phyloP scores from a whole-genome alignment of 2,329 filamentous ascomycete genomes.

The Neofusicoccum parvum region DNA sequence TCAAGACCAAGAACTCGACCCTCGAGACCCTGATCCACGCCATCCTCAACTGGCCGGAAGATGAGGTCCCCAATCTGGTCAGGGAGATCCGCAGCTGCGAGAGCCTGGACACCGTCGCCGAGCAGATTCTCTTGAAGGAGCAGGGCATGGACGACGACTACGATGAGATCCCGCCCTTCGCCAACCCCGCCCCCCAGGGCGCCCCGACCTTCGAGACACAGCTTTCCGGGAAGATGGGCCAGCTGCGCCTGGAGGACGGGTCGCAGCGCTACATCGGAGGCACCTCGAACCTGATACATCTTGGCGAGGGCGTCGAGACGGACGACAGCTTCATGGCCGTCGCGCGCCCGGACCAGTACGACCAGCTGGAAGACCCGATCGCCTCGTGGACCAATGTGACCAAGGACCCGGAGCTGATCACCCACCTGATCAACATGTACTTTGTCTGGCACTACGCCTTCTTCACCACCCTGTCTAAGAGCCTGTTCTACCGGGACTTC shows the following conservation, averaged over 20 bases:
- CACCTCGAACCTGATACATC: constrained; percentile 88
- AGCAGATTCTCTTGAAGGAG: constrained; percentile 58
- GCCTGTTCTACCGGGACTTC: constrained; percentile 85
- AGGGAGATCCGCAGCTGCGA: constrained; percentile 86
- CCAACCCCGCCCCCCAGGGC: constrained; percentile 26
- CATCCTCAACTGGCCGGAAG: constrained; percentile 86
- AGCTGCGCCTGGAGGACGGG: constrained; percentile 83
- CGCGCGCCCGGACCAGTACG: constrained; percentile 49
- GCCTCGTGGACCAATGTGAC: constrained; percentile 89
- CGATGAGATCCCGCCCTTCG: constrained; percentile 51
- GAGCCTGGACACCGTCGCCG: constrained; percentile 65
- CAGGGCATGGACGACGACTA: constrained; percentile 49
- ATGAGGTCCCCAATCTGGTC: constrained; percentile 81
- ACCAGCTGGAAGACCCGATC: constrained; percentile 66
- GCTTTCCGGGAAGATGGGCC: constrained; percentile 89
- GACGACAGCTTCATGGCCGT: constrained; percentile 39
- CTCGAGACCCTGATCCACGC: constrained; percentile 91
- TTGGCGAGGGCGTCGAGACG: constrained; percentile 47
- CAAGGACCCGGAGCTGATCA: constrained; percentile 73
- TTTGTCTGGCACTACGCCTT: constrained; percentile 98
- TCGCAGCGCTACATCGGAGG: constrained; percentile 90
- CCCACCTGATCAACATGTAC: constrained; percentile 94
- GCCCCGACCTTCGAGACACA: constrained; percentile 68
- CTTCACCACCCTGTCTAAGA: constrained; percentile 87
- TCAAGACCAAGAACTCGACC: constrained; percentile 85